These are phyloP conservation scores for Pseudisothecium myosuroides DNA, from an alignment of 225 moss, liverwort and hornwort species.

Conservation along the genomic window DNA sequence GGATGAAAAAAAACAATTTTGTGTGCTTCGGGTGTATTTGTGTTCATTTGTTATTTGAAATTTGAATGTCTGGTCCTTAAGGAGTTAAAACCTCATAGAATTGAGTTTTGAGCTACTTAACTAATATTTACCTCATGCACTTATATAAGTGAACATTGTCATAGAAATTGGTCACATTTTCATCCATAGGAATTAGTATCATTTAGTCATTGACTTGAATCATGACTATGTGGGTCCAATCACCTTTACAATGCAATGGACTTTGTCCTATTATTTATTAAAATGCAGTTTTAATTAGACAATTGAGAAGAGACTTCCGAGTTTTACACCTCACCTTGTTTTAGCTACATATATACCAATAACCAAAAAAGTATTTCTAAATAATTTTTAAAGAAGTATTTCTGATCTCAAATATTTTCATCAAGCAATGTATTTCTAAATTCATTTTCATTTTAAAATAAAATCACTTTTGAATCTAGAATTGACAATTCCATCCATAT, in stretches of 20 bases:
- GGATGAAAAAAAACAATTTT: neutral
- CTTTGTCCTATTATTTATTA: neutral
- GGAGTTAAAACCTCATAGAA: neutral
- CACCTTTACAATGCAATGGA: neutral
- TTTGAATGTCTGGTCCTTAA: rapidly evolving
- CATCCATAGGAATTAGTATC: neutral
- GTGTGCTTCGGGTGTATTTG: neutral
- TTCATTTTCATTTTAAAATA: too few relatives aligned
- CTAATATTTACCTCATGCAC: neutral
- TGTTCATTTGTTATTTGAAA: rapidly evolving
- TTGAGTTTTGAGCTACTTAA: neutral
- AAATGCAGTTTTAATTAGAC: neutral
- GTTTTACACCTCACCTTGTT: neutral
- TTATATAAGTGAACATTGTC: neutral
- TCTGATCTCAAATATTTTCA: neutral
- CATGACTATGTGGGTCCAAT: neutral
- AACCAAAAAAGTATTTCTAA: too few relatives aligned
- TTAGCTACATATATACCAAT: too few relatives aligned
- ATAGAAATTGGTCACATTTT: neutral
- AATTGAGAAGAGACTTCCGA: neutral
- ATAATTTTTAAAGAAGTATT: too few relatives aligned
- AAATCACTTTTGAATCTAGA: too few relatives aligned
- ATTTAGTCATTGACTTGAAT: neutral
- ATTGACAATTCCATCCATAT: too few relatives aligned
- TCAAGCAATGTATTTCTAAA: too few relatives aligned